phyloP scores from a whole-genome alignment of 2,329 filamentous ascomycete genomes.

The Penicillium sp. region DNA sequence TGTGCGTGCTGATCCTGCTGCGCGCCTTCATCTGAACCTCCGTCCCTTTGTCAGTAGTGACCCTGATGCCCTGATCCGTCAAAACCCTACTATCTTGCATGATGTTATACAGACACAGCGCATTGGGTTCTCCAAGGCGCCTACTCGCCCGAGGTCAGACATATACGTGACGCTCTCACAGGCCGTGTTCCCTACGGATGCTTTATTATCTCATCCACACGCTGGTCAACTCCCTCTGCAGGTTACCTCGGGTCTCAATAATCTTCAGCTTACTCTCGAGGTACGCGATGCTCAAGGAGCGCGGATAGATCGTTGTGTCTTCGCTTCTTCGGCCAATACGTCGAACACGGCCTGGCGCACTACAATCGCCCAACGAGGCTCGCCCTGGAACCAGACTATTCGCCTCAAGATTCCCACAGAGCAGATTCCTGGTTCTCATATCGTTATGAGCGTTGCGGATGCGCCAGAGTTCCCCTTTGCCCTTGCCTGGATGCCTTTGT shows the following conservation, averaged over 20 bases:
- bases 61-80: slow-evolving; percentile 76
- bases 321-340: slow-evolving; percentile 76
- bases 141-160: slow-evolving; percentile 84
- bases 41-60: slow-evolving; percentile 77
- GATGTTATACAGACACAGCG: slow-evolving; percentile 79
- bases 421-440: slow-evolving; percentile 79
- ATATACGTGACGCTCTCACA: slow-evolving; percentile 89
- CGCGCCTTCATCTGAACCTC: slow-evolving; percentile 77
- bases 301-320: slow-evolving; percentile 85
- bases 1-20: slow-evolving; percentile 70
- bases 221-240: slow-evolving; percentile 77
- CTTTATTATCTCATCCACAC: slow-evolving; percentile 68
- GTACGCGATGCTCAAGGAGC: slow-evolving; percentile 78
- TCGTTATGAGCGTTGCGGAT: slow-evolving; percentile 88
- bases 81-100: slow-evolving; percentile 84
- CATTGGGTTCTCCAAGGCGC: slow-evolving; percentile 91
- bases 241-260: slow-evolving; percentile 65
- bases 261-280: slow-evolving; percentile 86
- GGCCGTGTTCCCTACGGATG: slow-evolving; percentile 71
- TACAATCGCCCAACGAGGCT: slow-evolving; percentile 73
- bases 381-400: slow-evolving; percentile 85
- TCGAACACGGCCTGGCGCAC: slow-evolving; percentile 87
- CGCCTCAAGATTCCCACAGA: slow-evolving; percentile 75
- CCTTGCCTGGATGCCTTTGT: slow-evolving; percentile 87
- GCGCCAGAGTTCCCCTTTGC: slow-evolving; percentile 86